Evolutionary conservation across 805 yeast genomes (phyloP).

Genomic region (Phaffomyces thermotolerans): DNA sequence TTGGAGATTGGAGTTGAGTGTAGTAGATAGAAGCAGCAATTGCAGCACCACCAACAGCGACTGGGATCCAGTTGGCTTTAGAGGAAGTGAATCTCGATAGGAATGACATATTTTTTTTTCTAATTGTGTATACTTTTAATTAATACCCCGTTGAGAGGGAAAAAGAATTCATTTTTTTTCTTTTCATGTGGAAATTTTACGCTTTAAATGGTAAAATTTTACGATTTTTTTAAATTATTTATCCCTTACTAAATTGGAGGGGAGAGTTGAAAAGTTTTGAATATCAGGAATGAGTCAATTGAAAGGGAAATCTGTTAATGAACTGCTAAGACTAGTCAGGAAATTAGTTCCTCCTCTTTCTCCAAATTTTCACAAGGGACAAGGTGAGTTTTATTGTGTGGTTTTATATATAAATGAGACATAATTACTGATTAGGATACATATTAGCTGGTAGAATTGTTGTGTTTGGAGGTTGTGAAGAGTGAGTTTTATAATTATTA

Average conservation of each 20-base stretch:
- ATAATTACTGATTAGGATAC: background rate
- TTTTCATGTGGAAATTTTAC: too few relatives aligned
- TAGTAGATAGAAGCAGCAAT: slow-evolving; percentile 28
- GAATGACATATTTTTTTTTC: slow-evolving; percentile 23
- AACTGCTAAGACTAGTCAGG: slow-evolving; percentile 42
- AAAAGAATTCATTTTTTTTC: too few relatives aligned
- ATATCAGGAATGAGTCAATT: slow-evolving; percentile 11
- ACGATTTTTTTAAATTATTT: too few relatives aligned
- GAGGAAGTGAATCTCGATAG: slow-evolving; percentile 18
- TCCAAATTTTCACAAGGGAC: slow-evolving; percentile 79
- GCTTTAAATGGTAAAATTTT: too few relatives aligned
- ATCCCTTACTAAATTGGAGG: too few relatives aligned
- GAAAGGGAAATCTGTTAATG: slow-evolving; percentile 18
- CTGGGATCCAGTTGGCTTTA: slow-evolving; percentile 24
- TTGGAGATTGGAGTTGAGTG: slow-evolving; percentile 25
- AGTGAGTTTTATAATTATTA: slow-evolving; percentile 38
- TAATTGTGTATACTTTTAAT: background rate
- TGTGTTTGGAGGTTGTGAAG: slow-evolving; percentile 91
- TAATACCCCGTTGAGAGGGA: background rate
- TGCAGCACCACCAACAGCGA: slow-evolving; percentile 43
- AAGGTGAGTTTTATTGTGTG: slow-evolving; percentile 31
- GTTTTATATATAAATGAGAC: background rate
- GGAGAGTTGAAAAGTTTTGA: too few relatives aligned
- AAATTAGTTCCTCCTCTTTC: slow-evolving; percentile 69
- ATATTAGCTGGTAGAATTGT: slow-evolving; percentile 65